Conservation (phyloP, 176 grass and related monocot genomes). For the Oryza coarctata region DNA sequence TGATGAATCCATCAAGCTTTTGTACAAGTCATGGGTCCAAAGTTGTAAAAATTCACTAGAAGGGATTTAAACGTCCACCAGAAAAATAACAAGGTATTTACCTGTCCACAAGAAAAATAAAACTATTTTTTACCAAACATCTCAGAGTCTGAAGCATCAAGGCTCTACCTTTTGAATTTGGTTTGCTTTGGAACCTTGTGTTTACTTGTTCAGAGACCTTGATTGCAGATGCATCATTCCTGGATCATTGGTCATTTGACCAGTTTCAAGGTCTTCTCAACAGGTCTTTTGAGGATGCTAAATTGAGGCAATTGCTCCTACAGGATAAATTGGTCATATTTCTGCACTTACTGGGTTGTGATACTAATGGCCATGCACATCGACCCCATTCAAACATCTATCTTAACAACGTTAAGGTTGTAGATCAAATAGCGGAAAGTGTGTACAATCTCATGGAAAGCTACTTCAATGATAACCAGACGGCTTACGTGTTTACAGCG, state of each 20-base stretch:
- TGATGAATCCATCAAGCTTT: slow-evolving; percentile 4
- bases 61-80: background rate
- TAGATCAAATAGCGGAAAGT: slow-evolving; percentile 87
- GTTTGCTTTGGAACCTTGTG: slow-evolving; percentile 27
- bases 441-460: slow-evolving; percentile 90
- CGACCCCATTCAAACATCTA: slow-evolving; percentile 90
- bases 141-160: slow-evolving; percentile 1
- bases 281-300: slow-evolving; percentile 61
- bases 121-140: background rate
- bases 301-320: slow-evolving; percentile 68
- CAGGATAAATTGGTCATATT: slow-evolving; percentile 93
- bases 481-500: slow-evolving; percentile 86
- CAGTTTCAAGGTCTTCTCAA: slow-evolving; percentile 93
- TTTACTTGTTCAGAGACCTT: slow-evolving; percentile 49
- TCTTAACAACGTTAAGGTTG: slow-evolving; percentile 94
- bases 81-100: background rate
- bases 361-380: slow-evolving; percentile 96
- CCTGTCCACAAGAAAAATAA: background rate
- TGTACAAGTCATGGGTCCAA: background rate
- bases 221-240: slow-evolving; percentile 93
- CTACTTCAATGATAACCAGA: slow-evolving; percentile 86
- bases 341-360: slow-evolving; percentile 90
- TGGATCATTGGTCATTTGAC: slow-evolving; percentile 98
- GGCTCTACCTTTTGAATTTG: slow-evolving; percentile 13
- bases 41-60: too few relatives aligned